Conservation (phyloP, 306 rosid species). For the Sphenostylis stenocarpa region DNA sequence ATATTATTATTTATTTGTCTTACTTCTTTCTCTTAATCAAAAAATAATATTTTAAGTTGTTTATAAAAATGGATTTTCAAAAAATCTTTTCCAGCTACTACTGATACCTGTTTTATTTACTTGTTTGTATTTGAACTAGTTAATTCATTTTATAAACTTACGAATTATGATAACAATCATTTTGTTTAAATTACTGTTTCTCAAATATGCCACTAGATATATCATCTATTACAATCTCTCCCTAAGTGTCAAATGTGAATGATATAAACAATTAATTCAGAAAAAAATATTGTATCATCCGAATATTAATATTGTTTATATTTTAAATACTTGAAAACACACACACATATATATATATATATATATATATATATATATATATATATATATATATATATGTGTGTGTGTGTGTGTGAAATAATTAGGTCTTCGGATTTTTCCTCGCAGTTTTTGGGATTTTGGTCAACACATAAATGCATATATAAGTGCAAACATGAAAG, state of each 20-base stretch:
- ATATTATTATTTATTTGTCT: no score
- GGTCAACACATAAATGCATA: not conserved
- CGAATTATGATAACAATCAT: not conserved
- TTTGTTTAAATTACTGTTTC: not conserved
- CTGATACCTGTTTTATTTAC: no score
- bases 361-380: no score
- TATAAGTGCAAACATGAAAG: slow-evolving; percentile 3
- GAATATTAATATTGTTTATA: not conserved
- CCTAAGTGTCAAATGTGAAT: not conserved
- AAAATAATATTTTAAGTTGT: no score
- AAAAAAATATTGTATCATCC: not conserved
- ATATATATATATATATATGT: no score
- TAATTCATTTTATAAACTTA: not conserved
- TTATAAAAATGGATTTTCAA: no score
- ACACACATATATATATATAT: no score
- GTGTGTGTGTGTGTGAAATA: not conserved
- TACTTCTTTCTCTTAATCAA: no score
- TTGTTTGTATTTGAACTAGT: not conserved
- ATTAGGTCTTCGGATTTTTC: not conserved
- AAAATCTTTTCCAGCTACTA: no score
- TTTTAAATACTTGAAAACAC: not conserved
- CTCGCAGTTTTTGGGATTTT: slow-evolving; percentile 16
- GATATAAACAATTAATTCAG: not conserved
- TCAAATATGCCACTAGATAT: not conserved
- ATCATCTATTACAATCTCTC: not conserved